Percentiles rank a stretch among this genome's conserved stretches.
phyloP scores from a whole-genome alignment of 2,329 filamentous ascomycete species.

The Penicillium crustosum region DNA sequence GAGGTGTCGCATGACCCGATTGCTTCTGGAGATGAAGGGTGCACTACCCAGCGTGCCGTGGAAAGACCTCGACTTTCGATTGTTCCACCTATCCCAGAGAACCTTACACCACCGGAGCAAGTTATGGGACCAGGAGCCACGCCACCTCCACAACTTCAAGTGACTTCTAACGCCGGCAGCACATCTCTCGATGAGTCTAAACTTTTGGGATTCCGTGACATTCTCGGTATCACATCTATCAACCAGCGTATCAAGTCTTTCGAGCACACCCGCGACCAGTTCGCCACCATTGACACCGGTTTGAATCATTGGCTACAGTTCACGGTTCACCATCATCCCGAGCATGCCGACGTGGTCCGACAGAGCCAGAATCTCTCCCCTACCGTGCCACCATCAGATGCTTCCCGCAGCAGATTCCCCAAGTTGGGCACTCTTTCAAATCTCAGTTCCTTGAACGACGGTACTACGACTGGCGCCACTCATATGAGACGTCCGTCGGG shows the following conservation, averaged over 20 bases:
- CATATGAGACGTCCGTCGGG: slow-evolving; percentile 39
- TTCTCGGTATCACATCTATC: slow-evolving; percentile 66
- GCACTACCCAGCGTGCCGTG: slow-evolving; percentile 12
- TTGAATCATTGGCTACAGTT: slow-evolving; percentile 61
- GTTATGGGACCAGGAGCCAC: slow-evolving; percentile 12
- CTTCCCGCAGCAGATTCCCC: slow-evolving; percentile 41
- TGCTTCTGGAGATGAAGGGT: slow-evolving; percentile 10
- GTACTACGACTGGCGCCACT: slow-evolving; percentile 33
- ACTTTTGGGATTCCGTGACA: slow-evolving; percentile 69
- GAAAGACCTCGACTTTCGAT: slow-evolving; percentile 36
- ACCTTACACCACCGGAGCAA: slow-evolving; percentile 17
- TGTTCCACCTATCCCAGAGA: slow-evolving; percentile 28
- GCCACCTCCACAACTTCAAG: slow-evolving; percentile 8
- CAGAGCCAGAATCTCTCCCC: slow-evolving; percentile 36
- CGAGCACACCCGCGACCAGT: slow-evolving; percentile 68
- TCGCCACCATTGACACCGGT: slow-evolving; percentile 71
- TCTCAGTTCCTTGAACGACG: slow-evolving; percentile 33
- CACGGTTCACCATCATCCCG: slow-evolving; percentile 52
- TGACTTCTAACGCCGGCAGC: slow-evolving; percentile 14
- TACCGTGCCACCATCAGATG: slow-evolving; percentile 30
- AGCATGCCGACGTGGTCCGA: slow-evolving; percentile 50
- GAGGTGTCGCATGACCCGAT: slow-evolving; percentile 10
- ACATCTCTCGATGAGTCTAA: slow-evolving; percentile 36
- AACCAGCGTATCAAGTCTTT: slow-evolving; percentile 72
- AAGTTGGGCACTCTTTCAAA: slow-evolving; percentile 40